Base-by-base conservation (phyloP, 371 early-diverging fungal genomes). In the Coemansia sp. region DNA sequence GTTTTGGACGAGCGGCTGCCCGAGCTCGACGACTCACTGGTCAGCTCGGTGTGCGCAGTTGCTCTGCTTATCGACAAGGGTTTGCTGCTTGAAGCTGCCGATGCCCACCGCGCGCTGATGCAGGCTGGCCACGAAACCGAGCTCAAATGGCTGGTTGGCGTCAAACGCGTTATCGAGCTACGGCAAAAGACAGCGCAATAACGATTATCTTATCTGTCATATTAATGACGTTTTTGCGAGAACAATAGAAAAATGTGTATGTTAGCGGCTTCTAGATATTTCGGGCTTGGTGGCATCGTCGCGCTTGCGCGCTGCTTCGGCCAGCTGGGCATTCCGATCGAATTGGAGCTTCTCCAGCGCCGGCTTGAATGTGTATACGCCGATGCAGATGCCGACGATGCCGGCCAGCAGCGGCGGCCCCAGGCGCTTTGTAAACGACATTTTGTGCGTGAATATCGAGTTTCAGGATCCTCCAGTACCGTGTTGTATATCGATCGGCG, bases 71-170 rank as follows among this genome's bases (percentile, higher is more conserved):
- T 76, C n/a, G 64, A 75, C 10, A 9, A 43, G 16, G 24, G 44
- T 2, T 24, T 40, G 50, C 48, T 53, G 9, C n/a, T 18, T 3
- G 62, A 64, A 10, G 77, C 77, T 5, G 44, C 56, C 14, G 44
- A 12, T 31, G 64, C 53, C 1, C 66, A 78, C 40, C 56, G 66
- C n/a, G 55, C 55, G 10, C 50, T 79, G 37, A 52, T 64, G 54
- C 66, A 79, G 44, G 55, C 71, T 12, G 66, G 59, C 1, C 55
- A 63, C 36, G 79, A 72, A 12, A 16, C 44, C 0, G 78, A 77
- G 43, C 66, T 65, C 33, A 53, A 55, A n/a, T 77, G 77, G 77
- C 74, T 77, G 42, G 79, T 77, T 11, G 77, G 76, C 16, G 10
- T 77, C 24, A 77, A 77, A 42, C 79, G 77, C 9, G 34, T 65